These are phyloP conservation scores for Claviceps lovelessii DNA, from an alignment of 2,329 filamentous ascomycete species.

Conservation along the genomic window DNA sequence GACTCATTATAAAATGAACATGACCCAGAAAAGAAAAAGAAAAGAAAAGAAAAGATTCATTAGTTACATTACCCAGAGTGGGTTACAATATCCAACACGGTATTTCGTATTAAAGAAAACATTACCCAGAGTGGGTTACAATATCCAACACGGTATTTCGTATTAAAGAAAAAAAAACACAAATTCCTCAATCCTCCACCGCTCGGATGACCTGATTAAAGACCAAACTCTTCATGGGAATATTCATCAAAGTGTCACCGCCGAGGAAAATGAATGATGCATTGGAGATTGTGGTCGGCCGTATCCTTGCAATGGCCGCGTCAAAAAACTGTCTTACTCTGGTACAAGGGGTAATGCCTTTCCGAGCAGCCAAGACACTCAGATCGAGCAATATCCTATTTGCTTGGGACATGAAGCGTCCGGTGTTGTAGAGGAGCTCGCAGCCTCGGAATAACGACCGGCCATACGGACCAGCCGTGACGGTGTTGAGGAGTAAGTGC, in stretches of 20 bases:
- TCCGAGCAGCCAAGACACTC: neutral
- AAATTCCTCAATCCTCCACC: neutral
- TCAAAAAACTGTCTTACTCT: neutral
- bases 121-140: too few species aligned
- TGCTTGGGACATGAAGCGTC: slow-evolving; percentile 1
- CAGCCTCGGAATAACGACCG: slow-evolving; percentile 3
- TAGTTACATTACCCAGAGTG: too few species aligned
- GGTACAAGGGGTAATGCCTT: neutral
- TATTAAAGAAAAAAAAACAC: too few species aligned
- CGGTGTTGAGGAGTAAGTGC: neutral
- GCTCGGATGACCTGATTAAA: neutral
- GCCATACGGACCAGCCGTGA: neutral
- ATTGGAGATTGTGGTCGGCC: neutral
- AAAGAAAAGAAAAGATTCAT: too few species aligned
- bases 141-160: too few species aligned
- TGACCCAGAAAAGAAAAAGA: too few species aligned
- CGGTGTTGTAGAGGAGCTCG: slow-evolving; percentile 3
- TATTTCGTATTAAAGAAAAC: too few species aligned
- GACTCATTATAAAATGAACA: too few species aligned
- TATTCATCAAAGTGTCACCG: neutral
- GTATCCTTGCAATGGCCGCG: neutral
- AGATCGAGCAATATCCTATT: neutral
- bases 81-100: too few species aligned
- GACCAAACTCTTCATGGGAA: neutral
- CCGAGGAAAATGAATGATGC: neutral